Percentiles rank a stretch among this genome's conserved stretches.
phyloP scores from a whole-genome alignment of 805 yeast genomes.

The Saccharomycopsis fibuligera region DNA sequence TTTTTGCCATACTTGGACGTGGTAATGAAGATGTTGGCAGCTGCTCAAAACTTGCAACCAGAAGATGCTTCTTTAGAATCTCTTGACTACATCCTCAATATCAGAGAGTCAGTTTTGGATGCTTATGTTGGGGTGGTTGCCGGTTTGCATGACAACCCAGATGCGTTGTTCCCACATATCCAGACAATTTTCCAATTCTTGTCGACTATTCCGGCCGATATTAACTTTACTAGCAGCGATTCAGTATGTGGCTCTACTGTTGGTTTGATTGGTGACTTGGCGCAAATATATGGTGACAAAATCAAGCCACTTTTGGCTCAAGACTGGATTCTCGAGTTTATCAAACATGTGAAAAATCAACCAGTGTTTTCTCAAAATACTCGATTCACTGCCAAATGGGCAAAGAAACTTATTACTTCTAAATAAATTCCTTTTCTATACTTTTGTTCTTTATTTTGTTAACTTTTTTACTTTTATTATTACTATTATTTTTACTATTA shows the following conservation, averaged over 20 bases:
- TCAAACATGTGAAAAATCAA: slow-evolving; percentile 65
- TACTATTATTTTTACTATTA: too few relatives aligned
- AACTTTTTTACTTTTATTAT: too few relatives aligned
- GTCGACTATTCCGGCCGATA: slow-evolving; percentile 51
- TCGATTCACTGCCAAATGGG: slow-evolving; percentile 95
- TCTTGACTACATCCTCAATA: slow-evolving; percentile 61
- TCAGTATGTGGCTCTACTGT: slow-evolving; percentile 75
- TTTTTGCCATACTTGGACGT: slow-evolving; percentile 73
- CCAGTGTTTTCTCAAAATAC: slow-evolving; percentile 58
- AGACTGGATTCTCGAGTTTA: slow-evolving; percentile 74
- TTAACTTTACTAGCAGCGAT: slow-evolving; percentile 56
- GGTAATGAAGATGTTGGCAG: slow-evolving; percentile 71
- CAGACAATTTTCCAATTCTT: slow-evolving; percentile 68
- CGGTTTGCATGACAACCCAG: slow-evolving; percentile 70
- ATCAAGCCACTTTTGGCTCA: slow-evolving; percentile 59
- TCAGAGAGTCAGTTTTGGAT: slow-evolving; percentile 87
- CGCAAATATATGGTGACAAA: slow-evolving; percentile 71
- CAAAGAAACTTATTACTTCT: slow-evolving; percentile 57
- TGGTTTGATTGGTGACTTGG: slow-evolving; percentile 90
- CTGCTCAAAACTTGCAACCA: slow-evolving; percentile 56
- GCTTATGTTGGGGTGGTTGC: slow-evolving; percentile 94
- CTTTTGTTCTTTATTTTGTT: neutral
- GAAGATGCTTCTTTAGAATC: slow-evolving; percentile 69
- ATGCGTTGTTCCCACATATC: slow-evolving; percentile 56
- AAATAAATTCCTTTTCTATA: neutral